Base-by-base conservation (phyloP, 179 eudicot genomes). In the Heliamphora pulchella region DNA sequence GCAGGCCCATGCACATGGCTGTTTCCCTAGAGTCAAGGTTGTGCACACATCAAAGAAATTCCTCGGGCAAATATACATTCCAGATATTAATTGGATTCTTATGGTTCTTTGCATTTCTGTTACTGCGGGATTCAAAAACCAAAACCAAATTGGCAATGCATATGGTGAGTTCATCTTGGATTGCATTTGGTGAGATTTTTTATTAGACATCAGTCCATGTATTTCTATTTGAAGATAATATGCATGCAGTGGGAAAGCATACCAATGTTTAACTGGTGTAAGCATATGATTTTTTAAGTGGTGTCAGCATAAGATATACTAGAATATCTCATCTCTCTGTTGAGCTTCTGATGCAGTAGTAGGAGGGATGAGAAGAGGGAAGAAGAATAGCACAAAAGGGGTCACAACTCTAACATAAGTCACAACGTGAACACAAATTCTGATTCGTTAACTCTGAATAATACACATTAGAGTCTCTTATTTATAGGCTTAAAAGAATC, bases 1-100 rank as follows among this genome's bases (percentile, higher is more conserved):
- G 84, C 99, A 96, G 81, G 98, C 98, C 63, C 87, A 87, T 83
- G 98, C 98, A 53, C 91, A 91, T 59, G 99, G 99, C 74, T 96
- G 99, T 86, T 96, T 96, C 78, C 99, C 99, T 9, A 91, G 99
- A 86, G 97, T 96, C 82, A 96, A 92, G 86, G 93, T 96, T 68
- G 94, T 94, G 59, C 99, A 96, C 81, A 96, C 99, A 77, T 96
- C 99, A 54, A 94, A 94, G 90, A 87, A 96, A 74, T 91, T 94
- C 81, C 97, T 87, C 20, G 99, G 99, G 54, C 99, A 96, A 86
- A 90, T 96, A 43, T 96, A 96, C 78, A 88, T 94, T 85, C 99
- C 99, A 22, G 99, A 96, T 86, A 89, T 96, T 55, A 96, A 96
- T 84, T 96, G 99, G 99, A 84, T 92, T 87, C 92, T 96, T 71